These are phyloP conservation scores for Ustilago curta DNA, from an alignment of 1,284 basidiomycete genomes.

Conservation along the genomic window DNA sequence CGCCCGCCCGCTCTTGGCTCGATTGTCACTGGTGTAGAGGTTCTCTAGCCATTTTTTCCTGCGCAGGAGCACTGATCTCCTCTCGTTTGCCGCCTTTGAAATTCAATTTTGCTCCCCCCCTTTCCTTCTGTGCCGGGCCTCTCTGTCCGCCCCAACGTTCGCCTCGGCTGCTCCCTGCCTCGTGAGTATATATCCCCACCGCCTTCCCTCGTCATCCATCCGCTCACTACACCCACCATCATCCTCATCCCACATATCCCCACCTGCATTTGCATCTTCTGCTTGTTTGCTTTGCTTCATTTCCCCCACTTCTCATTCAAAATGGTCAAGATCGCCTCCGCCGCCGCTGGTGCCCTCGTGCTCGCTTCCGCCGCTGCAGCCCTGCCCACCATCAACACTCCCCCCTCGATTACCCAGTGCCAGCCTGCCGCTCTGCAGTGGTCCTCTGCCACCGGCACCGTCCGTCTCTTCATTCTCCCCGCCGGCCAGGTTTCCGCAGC, in stretches of 20 bases:
- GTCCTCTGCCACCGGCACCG: constrained; percentile 38
- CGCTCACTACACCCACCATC: background rate
- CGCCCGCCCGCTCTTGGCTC: constrained; percentile 6
- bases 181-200: constrained; percentile 31
- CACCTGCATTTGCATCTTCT: constrained; percentile 6
- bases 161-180: constrained; percentile 1
- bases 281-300: constrained; percentile 10
- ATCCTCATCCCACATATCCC: background rate
- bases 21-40: constrained; percentile 12
- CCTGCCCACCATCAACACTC: constrained; percentile 45
- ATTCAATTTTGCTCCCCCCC: background rate
- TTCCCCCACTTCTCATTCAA: constrained; percentile 14
- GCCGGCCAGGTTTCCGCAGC: constrained; percentile 50
- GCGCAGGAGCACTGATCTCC: background rate
- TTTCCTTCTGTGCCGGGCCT: no score
- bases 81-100: constrained; percentile 4
- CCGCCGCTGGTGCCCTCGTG: constrained; percentile 49
- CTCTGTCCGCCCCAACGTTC: background rate
- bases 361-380: constrained; percentile 43
- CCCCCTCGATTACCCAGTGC: constrained; percentile 48
- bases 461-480: constrained; percentile 43
- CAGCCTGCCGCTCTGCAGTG: constrained; percentile 42
- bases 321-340: constrained; percentile 53
- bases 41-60: background rate
- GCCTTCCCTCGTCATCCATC: constrained; percentile 15